phyloP scores from a whole-genome alignment of 306 rosid genomes.

The Phaseolus lunatus region DNA sequence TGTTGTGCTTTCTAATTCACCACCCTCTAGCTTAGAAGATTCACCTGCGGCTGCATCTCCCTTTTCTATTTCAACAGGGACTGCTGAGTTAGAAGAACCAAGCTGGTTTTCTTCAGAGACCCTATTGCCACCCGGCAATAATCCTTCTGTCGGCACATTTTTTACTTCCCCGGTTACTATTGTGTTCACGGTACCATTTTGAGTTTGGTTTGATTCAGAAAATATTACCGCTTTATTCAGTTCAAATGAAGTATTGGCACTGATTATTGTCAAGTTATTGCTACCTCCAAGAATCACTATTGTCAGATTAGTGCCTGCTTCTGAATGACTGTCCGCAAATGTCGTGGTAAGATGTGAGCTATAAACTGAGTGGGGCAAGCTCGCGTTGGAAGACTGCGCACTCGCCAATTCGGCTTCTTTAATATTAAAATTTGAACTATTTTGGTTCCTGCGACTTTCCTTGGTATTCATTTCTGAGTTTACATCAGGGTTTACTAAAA shows the following conservation, averaged over 20 bases:
- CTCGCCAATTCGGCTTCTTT: constrained; percentile 45
- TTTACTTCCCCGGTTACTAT: constrained; percentile 34
- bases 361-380: constrained; percentile 41
- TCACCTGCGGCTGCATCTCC: constrained; percentile 46
- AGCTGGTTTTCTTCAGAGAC: constrained; percentile 47
- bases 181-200: constrained; percentile 38
- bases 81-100: constrained; percentile 46
- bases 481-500: constrained; percentile 48
- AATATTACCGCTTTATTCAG: constrained; percentile 38
- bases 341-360: constrained; percentile 36
- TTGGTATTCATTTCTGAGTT: constrained; percentile 39
- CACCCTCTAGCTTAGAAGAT: constrained; percentile 47
- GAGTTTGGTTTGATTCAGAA: constrained; percentile 35
- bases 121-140: constrained; percentile 38
- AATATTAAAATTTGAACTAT: constrained; percentile 46
- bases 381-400: constrained; percentile 41
- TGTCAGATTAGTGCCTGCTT: constrained; percentile 47
- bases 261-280: constrained; percentile 42
- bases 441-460: constrained; percentile 42
- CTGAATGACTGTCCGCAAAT: constrained; percentile 44
- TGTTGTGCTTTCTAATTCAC: constrained; percentile 40
- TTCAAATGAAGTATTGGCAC: constrained; percentile 46
- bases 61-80: constrained; percentile 44
- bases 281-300: constrained; percentile 31
- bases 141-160: constrained; percentile 38